A percentile compares a stretch with the other conserved stretches of the same genome.
Conservation (phyloP, 2,329 filamentous ascomycete species). For the Penicillium hordei region DNA sequence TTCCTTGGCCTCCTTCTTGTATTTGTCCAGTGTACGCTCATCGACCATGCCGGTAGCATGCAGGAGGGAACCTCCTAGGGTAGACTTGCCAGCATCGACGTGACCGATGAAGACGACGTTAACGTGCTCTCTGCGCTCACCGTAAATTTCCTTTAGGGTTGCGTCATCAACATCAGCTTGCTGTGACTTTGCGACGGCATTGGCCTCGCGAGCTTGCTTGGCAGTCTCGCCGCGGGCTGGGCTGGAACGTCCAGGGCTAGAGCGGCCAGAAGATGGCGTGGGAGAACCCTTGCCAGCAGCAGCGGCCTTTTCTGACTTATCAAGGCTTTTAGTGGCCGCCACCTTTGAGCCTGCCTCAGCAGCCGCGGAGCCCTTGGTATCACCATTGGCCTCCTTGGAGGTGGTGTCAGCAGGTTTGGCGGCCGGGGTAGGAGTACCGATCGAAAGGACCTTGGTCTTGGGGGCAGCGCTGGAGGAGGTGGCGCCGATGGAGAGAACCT, state of each 20-base stretch:
- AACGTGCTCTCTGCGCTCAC: constrained; percentile 74
- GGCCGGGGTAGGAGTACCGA: constrained; percentile 55
- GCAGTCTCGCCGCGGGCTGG: constrained; percentile 62
- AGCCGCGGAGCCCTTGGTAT: constrained; percentile 49
- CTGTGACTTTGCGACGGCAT: constrained; percentile 82
- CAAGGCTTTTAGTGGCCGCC: constrained; percentile 83
- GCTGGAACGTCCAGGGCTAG: constrained; percentile 75
- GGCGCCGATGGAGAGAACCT: constrained; percentile 62
- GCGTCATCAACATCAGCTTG: constrained; percentile 76
- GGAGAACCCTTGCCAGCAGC: constrained; percentile 74
- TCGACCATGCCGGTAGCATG: constrained; percentile 99
- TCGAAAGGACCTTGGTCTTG: constrained; percentile 74
- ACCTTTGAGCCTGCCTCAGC: constrained; percentile 75
- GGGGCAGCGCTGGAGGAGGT: constrained; percentile 46
- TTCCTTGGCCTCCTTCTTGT: constrained; percentile 95
- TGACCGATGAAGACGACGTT: constrained; percentile 98
- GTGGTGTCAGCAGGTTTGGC: constrained; percentile 51
- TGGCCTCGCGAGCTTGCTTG: constrained; percentile 66
- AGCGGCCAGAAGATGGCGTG: constrained; percentile 77
- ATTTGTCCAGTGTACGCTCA: constrained; percentile 96
- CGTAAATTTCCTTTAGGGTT: constrained; percentile 88
- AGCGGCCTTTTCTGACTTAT: constrained; percentile 72
- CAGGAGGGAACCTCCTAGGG: constrained; percentile 87
- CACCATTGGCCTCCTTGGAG: constrained; percentile 42
- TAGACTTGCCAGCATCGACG: constrained; percentile 98